These are phyloP conservation scores for Ploettnerulaceae sp. DNA, from an alignment of 2,329 filamentous ascomycete species.

Conservation along the genomic window DNA sequence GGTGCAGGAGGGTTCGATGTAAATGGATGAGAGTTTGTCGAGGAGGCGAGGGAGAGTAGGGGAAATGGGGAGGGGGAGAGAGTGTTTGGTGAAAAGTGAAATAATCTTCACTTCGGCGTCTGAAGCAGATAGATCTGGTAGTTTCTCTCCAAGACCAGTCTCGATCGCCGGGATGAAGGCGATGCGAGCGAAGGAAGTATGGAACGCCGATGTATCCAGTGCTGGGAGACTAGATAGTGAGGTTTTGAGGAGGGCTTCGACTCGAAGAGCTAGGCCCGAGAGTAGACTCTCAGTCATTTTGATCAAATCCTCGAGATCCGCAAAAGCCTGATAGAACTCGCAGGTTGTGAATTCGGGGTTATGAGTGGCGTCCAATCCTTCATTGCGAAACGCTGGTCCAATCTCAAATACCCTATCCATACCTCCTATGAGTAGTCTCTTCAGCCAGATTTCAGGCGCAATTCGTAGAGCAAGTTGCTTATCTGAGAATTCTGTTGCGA, in stretches of 20 bases:
- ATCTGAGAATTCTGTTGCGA: slow-evolving; percentile 68
- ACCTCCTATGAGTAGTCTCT: slow-evolving; percentile 83
- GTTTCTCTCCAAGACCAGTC: slow-evolving; percentile 48
- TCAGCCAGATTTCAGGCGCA: slow-evolving; percentile 92
- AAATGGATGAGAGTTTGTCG: slow-evolving; percentile 70
- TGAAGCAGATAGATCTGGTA: slow-evolving; percentile 38
- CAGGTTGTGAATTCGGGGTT: slow-evolving; percentile 98
- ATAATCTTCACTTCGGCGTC: slow-evolving; percentile 56
- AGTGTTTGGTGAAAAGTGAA: slow-evolving; percentile 46
- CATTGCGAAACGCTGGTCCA: slow-evolving; percentile 87
- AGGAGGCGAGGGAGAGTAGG: slow-evolving; percentile 66
- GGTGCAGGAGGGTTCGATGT: slow-evolving; percentile 72
- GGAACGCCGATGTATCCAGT: slow-evolving; percentile 39
- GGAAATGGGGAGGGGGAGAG: slow-evolving; percentile 45
- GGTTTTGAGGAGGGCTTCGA: slow-evolving; percentile 42
- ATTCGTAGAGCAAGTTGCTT: slow-evolving; percentile 75
- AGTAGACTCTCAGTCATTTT: slow-evolving; percentile 69
- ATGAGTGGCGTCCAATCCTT: slow-evolving; percentile 84
- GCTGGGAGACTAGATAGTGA: slow-evolving; percentile 41
- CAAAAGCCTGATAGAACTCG: slow-evolving; percentile 91
- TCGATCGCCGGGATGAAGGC: slow-evolving; percentile 83
- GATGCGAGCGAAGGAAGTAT: slow-evolving; percentile 58
- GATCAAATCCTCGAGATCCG: slow-evolving; percentile 71
- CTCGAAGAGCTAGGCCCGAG: slow-evolving; percentile 49
- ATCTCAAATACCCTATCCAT: slow-evolving; percentile 91